These are phyloP conservation scores for Pythium volutum DNA, from an alignment of 352 stramenopile species.

Conservation along the genomic window DNA sequence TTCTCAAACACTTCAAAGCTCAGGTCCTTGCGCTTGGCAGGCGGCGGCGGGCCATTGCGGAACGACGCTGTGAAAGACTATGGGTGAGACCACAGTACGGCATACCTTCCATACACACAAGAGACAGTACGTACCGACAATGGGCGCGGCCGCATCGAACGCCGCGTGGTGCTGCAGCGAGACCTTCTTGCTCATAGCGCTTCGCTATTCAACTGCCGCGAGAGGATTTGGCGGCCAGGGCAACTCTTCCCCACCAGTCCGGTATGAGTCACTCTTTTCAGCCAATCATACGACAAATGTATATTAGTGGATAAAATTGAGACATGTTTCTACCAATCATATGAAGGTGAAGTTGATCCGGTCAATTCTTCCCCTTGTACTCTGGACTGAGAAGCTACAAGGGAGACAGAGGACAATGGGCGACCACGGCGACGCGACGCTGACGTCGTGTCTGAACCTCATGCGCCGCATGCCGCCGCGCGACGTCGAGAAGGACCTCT, in stretches of 20 bases:
- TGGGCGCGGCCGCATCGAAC: constrained; percentile 52
- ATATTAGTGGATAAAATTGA: constrained; percentile 5
- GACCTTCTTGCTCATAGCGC: constrained; percentile 58
- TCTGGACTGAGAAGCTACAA: constrained; percentile 3
- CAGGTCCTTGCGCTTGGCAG: constrained; percentile 52
- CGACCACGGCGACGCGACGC: constrained; percentile 35
- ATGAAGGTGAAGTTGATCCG: constrained; percentile 4
- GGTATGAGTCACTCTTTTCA: constrained; percentile 13
- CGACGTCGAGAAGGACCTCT: constrained; percentile 82
- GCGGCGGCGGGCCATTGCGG: constrained; percentile 69
- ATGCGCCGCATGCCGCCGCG: constrained; percentile 88
- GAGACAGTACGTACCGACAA: constrained; percentile 48
- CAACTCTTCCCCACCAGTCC: constrained; percentile 25
- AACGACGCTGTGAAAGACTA: constrained; percentile 55
- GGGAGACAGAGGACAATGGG: constrained; percentile 12
- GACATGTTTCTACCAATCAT: constrained; percentile 11
- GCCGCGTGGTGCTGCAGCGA: constrained; percentile 56
- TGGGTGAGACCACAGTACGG: neutral
- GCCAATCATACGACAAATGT: constrained; percentile 15
- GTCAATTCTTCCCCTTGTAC: neutral
- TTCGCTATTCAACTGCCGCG: neutral
- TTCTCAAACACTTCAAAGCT: constrained; percentile 83
- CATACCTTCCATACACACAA: neutral
- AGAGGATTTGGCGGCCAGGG: neutral
- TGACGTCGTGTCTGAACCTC: constrained; percentile 85